Evolutionary conservation across 139 green algal genomes (phyloP), one percentile per base, ranked within the genome.

Genomic region (Pseudopediastrum boryanum): DNA sequence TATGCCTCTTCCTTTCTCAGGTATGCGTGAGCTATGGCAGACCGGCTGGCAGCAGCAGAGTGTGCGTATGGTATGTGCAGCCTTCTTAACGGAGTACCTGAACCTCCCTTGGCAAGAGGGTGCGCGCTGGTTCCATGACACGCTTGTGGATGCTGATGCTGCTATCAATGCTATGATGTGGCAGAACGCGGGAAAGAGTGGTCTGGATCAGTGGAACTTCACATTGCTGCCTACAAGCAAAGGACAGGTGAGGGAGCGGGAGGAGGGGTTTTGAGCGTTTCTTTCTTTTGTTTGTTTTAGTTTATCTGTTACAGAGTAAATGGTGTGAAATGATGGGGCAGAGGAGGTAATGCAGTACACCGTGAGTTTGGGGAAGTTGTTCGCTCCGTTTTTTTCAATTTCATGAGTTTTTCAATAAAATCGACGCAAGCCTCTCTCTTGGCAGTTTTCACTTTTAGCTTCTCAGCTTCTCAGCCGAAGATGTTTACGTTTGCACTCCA

Each of bases 1-100:
- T n/a, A n/a, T n/a, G n/a, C n/a, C n/a, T n/a, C n/a, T n/a, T n/a
- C n/a, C 29, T 50, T 23, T 42, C 27, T 16, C 81, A 83, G 93
- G 87, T 68, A 96, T 96, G 93, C 89, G 87, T 48, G 82, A 97
- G 89, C 83, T 97, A 50, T 96, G 88, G 90, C 50, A 70, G 25
- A 94, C 89, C 3, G 93, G 93, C n/a, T 97, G 93, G 92, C 83
- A 93, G 80, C 91, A 94, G 75, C 95, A 97, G 78, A 84, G 79
- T 36, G 67, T 88, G 38, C 89, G 93, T 39, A 91, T 96, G 67
- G 84, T 95, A 25, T 83, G 70, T 44, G 90, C 92, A 0, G 83
- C 77, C 51, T 97, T 95, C 82, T 83, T 95, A 25, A 88, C 90
- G 5, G 96, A 98, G 82, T 90, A 95, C 84, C 89, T 98, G 65